A percentile compares a stretch with the other conserved stretches of the same genome.
Evolutionary conservation across 768 basidiomycete genomes (phyloP).

Genomic region (Mycena alexandri): DNA sequence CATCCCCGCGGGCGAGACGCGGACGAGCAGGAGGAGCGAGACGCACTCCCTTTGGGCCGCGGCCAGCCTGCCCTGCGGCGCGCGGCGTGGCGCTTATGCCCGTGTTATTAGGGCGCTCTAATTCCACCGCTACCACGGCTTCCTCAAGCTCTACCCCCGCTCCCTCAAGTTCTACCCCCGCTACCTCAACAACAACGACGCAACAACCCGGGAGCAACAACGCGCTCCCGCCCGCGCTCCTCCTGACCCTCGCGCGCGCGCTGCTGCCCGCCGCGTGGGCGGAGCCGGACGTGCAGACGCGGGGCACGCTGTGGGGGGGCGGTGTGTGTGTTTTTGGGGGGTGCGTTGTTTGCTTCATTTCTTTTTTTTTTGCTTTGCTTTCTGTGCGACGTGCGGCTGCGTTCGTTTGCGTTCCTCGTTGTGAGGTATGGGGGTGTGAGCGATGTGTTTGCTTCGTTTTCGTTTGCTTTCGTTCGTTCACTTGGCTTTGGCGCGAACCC

Average conservation of each 20-base stretch:
- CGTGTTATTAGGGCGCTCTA: constrained; percentile 10
- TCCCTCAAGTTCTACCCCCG: no score
- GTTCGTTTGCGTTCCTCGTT: no score
- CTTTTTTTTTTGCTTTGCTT: neutral
- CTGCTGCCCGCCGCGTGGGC: constrained; percentile 76
- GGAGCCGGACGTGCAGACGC: constrained; percentile 80
- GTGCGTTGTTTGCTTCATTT: constrained; percentile 52
- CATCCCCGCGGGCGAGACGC: no score
- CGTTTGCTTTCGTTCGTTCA: no score
- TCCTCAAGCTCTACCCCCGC: no score
- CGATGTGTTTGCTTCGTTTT: constrained; percentile 46
- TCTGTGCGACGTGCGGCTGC: no score
- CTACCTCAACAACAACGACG: neutral
- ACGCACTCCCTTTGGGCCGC: constrained; percentile 51
- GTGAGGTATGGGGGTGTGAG: no score
- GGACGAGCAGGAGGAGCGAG: neutral
- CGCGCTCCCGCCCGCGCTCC: constrained; percentile 41
- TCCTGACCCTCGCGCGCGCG: constrained; percentile 66
- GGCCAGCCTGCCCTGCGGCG: constrained; percentile 68
- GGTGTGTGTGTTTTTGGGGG: constrained; percentile 76
- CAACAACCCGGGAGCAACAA: neutral
- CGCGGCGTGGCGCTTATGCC: constrained; percentile 62
- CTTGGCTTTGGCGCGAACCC: no score
- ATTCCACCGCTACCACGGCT: no score
- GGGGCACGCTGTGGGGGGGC: constrained; percentile 78